Evolutionary conservation across 1,284 basidiomycete species (phyloP), one percentile per base, ranked within the genome.

Genomic region (Ganoderma lingzhi): DNA sequence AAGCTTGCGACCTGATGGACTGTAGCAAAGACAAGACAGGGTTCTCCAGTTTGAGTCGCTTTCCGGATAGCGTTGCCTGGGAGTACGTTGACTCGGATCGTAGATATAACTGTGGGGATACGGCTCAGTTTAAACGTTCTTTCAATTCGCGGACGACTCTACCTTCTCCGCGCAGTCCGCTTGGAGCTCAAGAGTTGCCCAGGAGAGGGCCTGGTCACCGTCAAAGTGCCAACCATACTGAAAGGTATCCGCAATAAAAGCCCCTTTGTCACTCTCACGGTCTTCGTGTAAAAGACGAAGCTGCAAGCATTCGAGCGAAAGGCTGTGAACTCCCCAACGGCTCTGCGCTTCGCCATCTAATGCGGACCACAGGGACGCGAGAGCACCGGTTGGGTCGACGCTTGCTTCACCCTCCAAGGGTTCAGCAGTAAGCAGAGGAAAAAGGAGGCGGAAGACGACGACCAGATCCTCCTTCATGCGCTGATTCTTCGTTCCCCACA

Each of bases 151-250:
- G 3, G 63, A 68, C 55, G 32, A 0, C 69, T 79, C 70, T 75
- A 95, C 94, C 82, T 90, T 88, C 62, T 87, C 85, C 10, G 88
- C 86, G 76, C 91, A 93, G 76, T 96, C 94, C 5, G 95, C 93
- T 70, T 94, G 92, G n/a, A 98, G 81, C 78, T 97, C 91, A 4
- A 97, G 81, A 0, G 91, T 84, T 1, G 89, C 87, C 96, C 97
- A 99, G 0, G 90, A 85, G 45, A 95, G 78, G 0, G 94, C 93
- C 77, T 95, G 90, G 30, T 81, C 83, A 0, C 86, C 77, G 68
- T 89, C 88, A 75, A 98, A 95, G 71, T 88, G 87, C 81, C 86
- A 88, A 3, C 94, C 94, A 56, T 90, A 86, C 55, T 87, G 83
- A 77, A 95, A 94, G 0, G 91, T 93, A 28, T 78, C 82, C 0